phyloP scores from a whole-genome alignment of 768 basidiomycete genomes.

The Dioszegia hungarica region DNA sequence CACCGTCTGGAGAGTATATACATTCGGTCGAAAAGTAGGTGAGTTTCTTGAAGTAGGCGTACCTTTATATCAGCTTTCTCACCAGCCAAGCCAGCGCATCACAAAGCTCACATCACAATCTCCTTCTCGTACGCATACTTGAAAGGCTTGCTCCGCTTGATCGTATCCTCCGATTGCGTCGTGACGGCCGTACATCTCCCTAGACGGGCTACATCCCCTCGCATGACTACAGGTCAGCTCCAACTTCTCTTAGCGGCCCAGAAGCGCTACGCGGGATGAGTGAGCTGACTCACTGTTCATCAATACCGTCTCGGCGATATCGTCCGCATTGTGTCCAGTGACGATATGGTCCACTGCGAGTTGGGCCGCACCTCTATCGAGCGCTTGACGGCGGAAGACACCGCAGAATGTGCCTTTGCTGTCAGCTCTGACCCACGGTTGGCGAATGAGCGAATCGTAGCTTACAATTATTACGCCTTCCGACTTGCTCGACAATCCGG shows the following conservation, averaged over 20 bases:
- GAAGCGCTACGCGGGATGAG: too few species aligned
- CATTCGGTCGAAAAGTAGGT: slow-evolving; percentile 99
- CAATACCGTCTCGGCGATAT: slow-evolving; percentile 95
- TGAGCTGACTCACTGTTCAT: slow-evolving; percentile 98
- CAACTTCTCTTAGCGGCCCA: background rate
- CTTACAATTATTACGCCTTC: slow-evolving; percentile 89
- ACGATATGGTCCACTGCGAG: slow-evolving; percentile 94
- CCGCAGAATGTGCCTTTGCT: slow-evolving; percentile 82
- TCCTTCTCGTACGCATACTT: slow-evolving; percentile 99
- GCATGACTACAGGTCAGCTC: slow-evolving; percentile 65
- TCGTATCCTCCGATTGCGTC: slow-evolving; percentile 92
- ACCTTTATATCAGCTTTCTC: slow-evolving; percentile 56
- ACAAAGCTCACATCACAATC: slow-evolving; percentile 78
- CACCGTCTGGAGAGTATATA: slow-evolving; percentile 86
- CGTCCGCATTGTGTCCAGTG: slow-evolving; percentile 98
- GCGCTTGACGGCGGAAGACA: slow-evolving; percentile 90
- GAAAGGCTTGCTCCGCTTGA: slow-evolving; percentile 97
- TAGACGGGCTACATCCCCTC: slow-evolving; percentile 91
- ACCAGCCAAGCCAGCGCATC: background rate
- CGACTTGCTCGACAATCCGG: slow-evolving; percentile 85
- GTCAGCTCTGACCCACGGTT: background rate
- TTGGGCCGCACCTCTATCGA: slow-evolving; percentile 86
- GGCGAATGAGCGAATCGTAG: background rate
- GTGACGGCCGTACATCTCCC: slow-evolving; percentile 91
- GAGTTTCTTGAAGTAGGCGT: slow-evolving; percentile 97